Evolutionary conservation across 371 early-diverging fungal species (phyloP), one percentile per base, ranked within the genome.

Genomic region (Batkoa obscura): DNA sequence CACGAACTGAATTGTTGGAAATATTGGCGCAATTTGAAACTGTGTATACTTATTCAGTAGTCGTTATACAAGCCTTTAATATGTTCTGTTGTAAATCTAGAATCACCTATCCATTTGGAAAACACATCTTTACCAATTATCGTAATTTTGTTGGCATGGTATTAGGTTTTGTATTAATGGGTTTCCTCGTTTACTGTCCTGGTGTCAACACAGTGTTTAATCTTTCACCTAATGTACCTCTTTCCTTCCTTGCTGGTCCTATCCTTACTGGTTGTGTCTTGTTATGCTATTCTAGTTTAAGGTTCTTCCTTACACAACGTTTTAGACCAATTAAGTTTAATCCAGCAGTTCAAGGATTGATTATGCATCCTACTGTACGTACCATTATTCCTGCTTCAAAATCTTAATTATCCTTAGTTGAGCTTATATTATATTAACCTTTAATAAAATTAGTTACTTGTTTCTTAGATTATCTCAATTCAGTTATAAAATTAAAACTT

Each of bases 51-150:
- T 67, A 89, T 50, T 66, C 72, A 49, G 69, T 96, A 15, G 74
- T 90, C 78, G 72, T 90, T 57, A 71, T 72, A 66, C 97, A 96
- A 65, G 72, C 80, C 62, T 92, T 88, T 75, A 96, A 94, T 69
- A 64, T 89, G 70, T 90, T 94, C 64, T 80, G 85, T 32, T 86
- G 88, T 72, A 95, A 94, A 73, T 77, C 82, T 42, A 70, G 80
- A 12, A 71, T 79, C 57, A 68, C 76, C 2, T 62, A 82, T 52
- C 90, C 92, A 32, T 83, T 80, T 58, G 87, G 90, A 13, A 61
- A 59, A 47, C 83, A 80, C 68, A 83, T 89, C 80, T 79, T 92
- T 65, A 66, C 74, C 36, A 94, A 94, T 75, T 59, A 59, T 36
- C 63, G 64, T 6, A 82, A 78, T 12, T 91, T 83, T 64, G 45